Evolutionary conservation across 164 flowering plant genomes (phyloP).

Genomic region (Cinnamomum chago): DNA sequence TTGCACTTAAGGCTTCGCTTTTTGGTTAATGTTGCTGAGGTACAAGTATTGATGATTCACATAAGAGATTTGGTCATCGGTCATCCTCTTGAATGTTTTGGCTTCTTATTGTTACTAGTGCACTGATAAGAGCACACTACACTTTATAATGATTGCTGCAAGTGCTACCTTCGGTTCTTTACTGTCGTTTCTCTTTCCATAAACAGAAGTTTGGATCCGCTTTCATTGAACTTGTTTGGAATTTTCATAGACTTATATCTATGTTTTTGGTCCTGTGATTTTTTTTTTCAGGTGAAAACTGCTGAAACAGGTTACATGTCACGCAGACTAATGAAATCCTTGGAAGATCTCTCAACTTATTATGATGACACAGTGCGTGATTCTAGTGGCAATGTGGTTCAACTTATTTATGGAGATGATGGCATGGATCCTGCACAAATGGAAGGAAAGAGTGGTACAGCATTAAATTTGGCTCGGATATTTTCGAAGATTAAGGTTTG

Average conservation of each 20-base stretch:
- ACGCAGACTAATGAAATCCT: conserved; percentile 83
- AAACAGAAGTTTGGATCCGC: not conserved
- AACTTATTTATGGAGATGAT: conserved; percentile 95
- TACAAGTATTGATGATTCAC: too few species aligned
- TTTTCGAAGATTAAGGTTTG: conserved; percentile 68
- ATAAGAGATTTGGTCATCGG: too few species aligned
- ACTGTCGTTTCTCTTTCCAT: not conserved
- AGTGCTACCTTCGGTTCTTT: not conserved
- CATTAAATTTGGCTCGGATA: conserved; percentile 74
- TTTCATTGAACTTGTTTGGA: not conserved
- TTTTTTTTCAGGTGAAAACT: conserved; percentile 77
- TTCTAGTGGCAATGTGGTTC: conserved; percentile 74
- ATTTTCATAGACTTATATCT: not conserved
- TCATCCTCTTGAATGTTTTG: too few species aligned
- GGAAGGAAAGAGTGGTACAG: conserved; percentile 76
- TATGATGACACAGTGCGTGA: conserved; percentile 85
- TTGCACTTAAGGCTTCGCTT: too few species aligned
- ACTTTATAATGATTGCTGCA: not conserved
- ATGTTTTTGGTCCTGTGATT: not conserved
- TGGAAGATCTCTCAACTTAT: conserved; percentile 78
- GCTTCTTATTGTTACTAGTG: too few species aligned
- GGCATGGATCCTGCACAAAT: conserved; percentile 94
- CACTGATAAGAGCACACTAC: not conserved
- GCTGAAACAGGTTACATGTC: conserved; percentile 99
- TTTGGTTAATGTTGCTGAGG: too few species aligned